Evolutionary conservation across 192 early-diverging fungal species (phyloP), one percentile per base, ranked within the genome.

Genomic region (Nowakowskiella sp.): DNA sequence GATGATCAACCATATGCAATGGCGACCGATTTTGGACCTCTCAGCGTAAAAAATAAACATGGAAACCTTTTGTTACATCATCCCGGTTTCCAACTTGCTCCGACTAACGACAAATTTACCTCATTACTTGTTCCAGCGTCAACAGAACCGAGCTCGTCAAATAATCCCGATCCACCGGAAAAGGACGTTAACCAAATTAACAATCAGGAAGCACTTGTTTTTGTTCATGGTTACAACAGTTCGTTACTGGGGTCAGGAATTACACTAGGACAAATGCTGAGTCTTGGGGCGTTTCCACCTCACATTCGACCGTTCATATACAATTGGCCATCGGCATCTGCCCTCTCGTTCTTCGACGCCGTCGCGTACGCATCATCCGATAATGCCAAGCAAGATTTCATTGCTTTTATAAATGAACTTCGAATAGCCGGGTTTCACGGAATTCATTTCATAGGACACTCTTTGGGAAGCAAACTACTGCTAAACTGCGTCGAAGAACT

Each of bases 381-480:
- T 8, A 21, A 47, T 21, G 26, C 30, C 27, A 51, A 6, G 29
- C 31, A 47, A 5, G 44, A 48, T 25, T 42, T 55, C 22, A 51
- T 55, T 6, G 44, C 25, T 22, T 39, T 42, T 27, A 55, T 55
- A 22, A 21, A 55, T 22, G 32, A 55, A 19, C 44, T 55, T 4
- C 7, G 5, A 6, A 6, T 23, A 26, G 22, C 6, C 25, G 53
- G 53, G 21, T 39, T 55, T 39, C 26, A 21, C 19, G 31, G 44
- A 13, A 49, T 55, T 10, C 53, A 55, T 28, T n/a, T 55, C 5
- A 23, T 55, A 9, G 43, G 53, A 13, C 53, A 55, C 31, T 48
- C 45, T 7, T 32, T 55, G 39, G 53, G 53, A 23, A 46, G 42
- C 28, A 21, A 46, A n/a, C 42, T 55, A 6, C 42, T 48, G 19